These are phyloP conservation scores for Leccinum sublutescens DNA, from an alignment of 768 basidiomycete genomes.

Conservation along the genomic window DNA sequence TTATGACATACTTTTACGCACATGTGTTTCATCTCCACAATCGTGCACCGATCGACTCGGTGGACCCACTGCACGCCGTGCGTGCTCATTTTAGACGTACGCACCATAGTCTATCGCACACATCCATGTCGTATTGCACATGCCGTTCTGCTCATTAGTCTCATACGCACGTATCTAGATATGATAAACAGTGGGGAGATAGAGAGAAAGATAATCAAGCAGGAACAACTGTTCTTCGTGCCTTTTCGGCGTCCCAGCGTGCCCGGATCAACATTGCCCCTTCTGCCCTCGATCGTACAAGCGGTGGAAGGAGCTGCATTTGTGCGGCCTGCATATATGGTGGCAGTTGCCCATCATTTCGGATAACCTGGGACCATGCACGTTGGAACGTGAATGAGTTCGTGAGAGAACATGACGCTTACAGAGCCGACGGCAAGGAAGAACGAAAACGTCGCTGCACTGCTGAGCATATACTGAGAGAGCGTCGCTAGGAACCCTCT, in stretches of 20 bases:
- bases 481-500: conserved; percentile 88
- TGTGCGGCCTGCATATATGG: conserved; percentile 64
- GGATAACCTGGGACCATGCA: conserved; percentile 66
- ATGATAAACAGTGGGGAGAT: conserved; percentile 6
- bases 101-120: conserved; percentile 6
- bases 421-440: conserved; percentile 96
- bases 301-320: conserved; percentile 53
- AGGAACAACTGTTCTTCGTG: conserved; percentile 20
- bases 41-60: conserved; percentile 21
- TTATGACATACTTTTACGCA: not conserved
- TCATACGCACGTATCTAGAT: conserved; percentile 15
- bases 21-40: conserved; percentile 18
- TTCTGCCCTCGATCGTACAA: conserved; percentile 62
- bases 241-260: conserved; percentile 69
- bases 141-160: conserved; percentile 14
- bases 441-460: conserved; percentile 95
- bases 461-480: conserved; percentile 97
- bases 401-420: conserved; percentile 23
- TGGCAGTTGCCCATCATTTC: conserved; percentile 66
- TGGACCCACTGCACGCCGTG: conserved; percentile 21
- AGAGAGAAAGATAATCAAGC: conserved; percentile 13
- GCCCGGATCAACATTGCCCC: conserved; percentile 69
- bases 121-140: conserved; percentile 15
- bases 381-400: conserved; percentile 5
- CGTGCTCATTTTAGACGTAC: conserved; percentile 21